Conservation (phyloP, 2,329 filamentous ascomycete species). For the Balansia obtecta region DNA sequence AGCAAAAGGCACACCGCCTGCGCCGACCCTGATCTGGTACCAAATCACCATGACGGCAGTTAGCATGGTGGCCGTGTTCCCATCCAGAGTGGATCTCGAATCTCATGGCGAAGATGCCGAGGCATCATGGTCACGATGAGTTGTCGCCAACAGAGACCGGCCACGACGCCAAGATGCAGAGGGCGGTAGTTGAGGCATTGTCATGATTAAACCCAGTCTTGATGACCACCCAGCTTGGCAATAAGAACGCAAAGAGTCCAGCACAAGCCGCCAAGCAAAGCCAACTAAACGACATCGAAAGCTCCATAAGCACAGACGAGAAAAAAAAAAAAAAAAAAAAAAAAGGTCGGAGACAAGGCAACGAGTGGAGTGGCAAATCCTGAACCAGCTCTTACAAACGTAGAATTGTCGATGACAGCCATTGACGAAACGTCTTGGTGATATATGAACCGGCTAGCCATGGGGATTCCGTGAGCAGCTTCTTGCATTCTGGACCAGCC, state of each 20-base stretch:
- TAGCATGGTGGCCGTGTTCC: constrained; percentile 17
- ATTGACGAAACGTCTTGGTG: constrained; percentile 20
- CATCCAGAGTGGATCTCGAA: too few relatives aligned
- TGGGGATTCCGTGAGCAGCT: too few relatives aligned
- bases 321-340: too few relatives aligned
- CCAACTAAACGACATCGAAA: constrained; percentile 11
- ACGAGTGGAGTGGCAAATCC: neutral
- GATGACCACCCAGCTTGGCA: constrained; percentile 20
- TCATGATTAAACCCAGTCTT: constrained; percentile 24
- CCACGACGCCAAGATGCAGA: constrained; percentile 21
- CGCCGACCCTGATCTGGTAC: constrained; percentile 21
- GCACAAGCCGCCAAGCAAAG: constrained; percentile 7
- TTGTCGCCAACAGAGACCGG: constrained; percentile 20
- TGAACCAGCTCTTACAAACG: constrained; percentile 9
- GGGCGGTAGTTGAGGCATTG: constrained; percentile 21
- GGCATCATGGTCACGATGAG: too few relatives aligned
- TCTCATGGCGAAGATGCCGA: too few relatives aligned
- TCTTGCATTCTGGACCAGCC: too few relatives aligned
- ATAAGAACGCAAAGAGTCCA: constrained; percentile 22
- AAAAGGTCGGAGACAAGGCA: too few relatives aligned
- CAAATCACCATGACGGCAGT: constrained; percentile 20
- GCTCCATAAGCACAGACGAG: too few relatives aligned
- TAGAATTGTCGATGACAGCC: constrained; percentile 18
- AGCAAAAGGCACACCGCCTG: constrained; percentile 20
- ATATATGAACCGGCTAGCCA: constrained; percentile 15